Base-by-base conservation (phyloP, 2,329 filamentous ascomycete species). In the Penicillium nordicum region DNA sequence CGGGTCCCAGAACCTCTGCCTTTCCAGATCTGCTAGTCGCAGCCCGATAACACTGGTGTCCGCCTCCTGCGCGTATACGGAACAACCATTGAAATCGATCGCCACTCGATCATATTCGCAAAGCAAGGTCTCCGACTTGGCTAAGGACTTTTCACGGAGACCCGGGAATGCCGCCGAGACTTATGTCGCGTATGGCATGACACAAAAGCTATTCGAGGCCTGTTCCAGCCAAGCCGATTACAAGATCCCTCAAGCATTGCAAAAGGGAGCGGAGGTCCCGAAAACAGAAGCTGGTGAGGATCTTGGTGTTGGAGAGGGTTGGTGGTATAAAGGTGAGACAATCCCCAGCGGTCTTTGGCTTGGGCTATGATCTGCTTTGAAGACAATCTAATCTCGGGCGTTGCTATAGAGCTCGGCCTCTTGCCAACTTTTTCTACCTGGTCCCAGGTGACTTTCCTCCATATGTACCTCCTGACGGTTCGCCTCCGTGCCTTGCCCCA, bases 381-480 rank as follows among this genome's bases (percentile, higher is more conserved):
- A 53, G 21, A 53, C 2, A 25, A 23, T 38, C 57, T 54, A 51
- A 62, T 32, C 3, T 8, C 9, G n/a, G 14, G 14, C 11, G 4
- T 53, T 9, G 6, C 32, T 36, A 8, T 23, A 96, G 90, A 87
- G 50, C 84, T 96, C 61, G 84, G 84, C 27, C 84, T 99, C 18
- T 81, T 84, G 32, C 90, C 92, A 0, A 97, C 92, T 0, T 99
- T 99, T 75, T 92, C 88, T 71, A 93, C 90, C 55, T 99, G 94
- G 94, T 90, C 92, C 21, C 92, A 97, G 75, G 88, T 97, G 43
- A 94, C 92, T 36, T 96, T 96, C 82, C 83, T 99, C 57, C 93
- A 99, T 79, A 89, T 99, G 83, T 97, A 96, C 80, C 83, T 97
- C 57, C 76, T 97, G 57, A 89, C 90, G 53, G 88, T 90, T 45